Conservation (phyloP, 1,284 basidiomycete species). For the Vanrija sp. region DNA sequence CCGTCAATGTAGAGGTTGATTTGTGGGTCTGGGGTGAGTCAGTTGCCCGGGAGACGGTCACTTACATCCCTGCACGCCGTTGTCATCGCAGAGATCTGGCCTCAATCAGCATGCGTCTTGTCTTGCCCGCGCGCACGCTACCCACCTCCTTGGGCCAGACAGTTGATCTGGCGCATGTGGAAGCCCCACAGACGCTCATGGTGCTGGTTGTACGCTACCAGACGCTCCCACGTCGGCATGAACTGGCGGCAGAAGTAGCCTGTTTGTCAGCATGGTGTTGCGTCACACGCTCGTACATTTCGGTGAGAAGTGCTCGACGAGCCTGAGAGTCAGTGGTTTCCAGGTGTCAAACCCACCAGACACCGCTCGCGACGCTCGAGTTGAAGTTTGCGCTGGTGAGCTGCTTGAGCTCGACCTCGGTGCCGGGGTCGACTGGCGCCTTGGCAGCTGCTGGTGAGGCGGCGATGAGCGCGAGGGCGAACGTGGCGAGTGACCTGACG, state of each 20-base stretch:
- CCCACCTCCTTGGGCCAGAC: constrained; percentile 74
- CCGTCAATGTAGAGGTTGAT: constrained; percentile 67
- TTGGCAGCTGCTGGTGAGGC: neutral
- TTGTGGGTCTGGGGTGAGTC: constrained; percentile 58
- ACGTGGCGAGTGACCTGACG: neutral
- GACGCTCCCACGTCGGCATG: constrained; percentile 73
- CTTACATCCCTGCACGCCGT: constrained; percentile 62
- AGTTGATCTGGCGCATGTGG: constrained; percentile 79
- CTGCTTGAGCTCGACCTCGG: constrained; percentile 40
- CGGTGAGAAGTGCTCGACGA: constrained; percentile 50
- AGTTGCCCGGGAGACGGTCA: neutral
- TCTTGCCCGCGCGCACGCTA: constrained; percentile 6
- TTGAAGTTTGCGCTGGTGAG: constrained; percentile 67
- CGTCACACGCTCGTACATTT: constrained; percentile 35
- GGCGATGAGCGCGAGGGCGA: neutral
- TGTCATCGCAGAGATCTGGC: constrained; percentile 70
- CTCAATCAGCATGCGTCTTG: neutral
- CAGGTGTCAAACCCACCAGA: constrained; percentile 57
- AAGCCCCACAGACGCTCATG: constrained; percentile 58
- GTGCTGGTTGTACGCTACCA: constrained; percentile 58
- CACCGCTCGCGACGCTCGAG: constrained; percentile 56
- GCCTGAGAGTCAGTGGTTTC: constrained; percentile 29
- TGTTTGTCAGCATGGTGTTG: constrained; percentile 12
- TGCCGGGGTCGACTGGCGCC: neutral
- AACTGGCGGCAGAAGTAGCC: constrained; percentile 48